A percentile compares a stretch with the other conserved stretches of the same genome.
These are phyloP conservation scores for Pseudogymnoascus sp. DNA, from an alignment of 2,329 filamentous ascomycete species.

Conservation along the genomic window DNA sequence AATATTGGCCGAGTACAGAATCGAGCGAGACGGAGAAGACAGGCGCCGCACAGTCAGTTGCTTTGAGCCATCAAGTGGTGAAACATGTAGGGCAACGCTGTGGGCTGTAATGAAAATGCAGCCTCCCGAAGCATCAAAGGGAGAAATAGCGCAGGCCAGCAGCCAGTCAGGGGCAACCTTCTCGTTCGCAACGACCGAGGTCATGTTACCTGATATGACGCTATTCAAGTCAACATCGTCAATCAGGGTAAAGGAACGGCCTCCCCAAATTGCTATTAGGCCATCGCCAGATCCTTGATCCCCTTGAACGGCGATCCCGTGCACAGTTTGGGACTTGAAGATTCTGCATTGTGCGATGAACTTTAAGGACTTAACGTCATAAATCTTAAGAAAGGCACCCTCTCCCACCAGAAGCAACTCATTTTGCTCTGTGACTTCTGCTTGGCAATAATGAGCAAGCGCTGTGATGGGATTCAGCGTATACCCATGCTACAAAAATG, in stretches of 20 bases:
- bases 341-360: constrained; percentile 40
- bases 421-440: constrained; percentile 17
- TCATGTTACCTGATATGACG: constrained; percentile 13
- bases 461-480: constrained; percentile 47
- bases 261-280: constrained; percentile 61
- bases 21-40: constrained; percentile 64
- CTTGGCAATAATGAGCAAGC: constrained; percentile 41
- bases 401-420: constrained; percentile 50
- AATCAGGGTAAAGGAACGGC: constrained; percentile 39
- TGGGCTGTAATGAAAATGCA: constrained; percentile 73
- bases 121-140: constrained; percentile 29
- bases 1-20: constrained; percentile 78
- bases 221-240: constrained; percentile 21
- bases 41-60: constrained; percentile 39
- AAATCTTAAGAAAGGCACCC: constrained; percentile 49
- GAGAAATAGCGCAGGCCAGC: constrained; percentile 54
- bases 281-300: constrained; percentile 14
- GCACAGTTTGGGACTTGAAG: constrained; percentile 63
- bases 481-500: constrained; percentile 23
- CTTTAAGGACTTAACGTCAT: constrained; percentile 29
- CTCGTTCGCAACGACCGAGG: constrained; percentile 28
- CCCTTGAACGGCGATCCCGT: constrained; percentile 53
- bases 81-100: constrained; percentile 63
- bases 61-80: constrained; percentile 13
- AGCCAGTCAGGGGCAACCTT: constrained; percentile 64